Evolutionary conservation across 257 asterid species (phyloP), one percentile per base, ranked within the genome.

Genomic region (Solanum pimpinellifolium): DNA sequence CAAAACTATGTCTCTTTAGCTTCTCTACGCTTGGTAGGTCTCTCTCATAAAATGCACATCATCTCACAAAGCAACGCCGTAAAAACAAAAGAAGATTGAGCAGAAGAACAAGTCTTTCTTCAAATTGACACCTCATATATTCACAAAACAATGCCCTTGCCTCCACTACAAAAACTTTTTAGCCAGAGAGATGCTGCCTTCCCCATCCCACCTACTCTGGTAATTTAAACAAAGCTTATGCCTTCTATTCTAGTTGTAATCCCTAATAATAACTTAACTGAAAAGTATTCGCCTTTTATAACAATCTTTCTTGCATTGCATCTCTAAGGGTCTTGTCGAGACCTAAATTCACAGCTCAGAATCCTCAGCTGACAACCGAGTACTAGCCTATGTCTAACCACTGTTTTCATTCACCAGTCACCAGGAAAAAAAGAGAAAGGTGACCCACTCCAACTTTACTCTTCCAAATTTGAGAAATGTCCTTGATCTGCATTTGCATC

Each of bases 71-170:
- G 35, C 35, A 33, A 3, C 35, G 35, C 35, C 18, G 20, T 18
- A 49, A 16, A 78, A 49, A 9, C 29, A 78, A 8, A 44, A 25
- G n/a, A 14, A 77, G 14, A 77, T 25, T 44, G 65, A 78, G 33
- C 84, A 27, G 65, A 78, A 78, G 84, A 47, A 49, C 83, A 31
- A 56, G 66, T 62, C 80, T 83, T 89, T 47, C 87, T 87, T 89
- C 82, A 77, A 69, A 89, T 88, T 88, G 87, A 88, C 89, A 86
- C 86, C 95, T 91, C 92, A 66, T 85, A 83, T 87, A 93, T 94
- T 83, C 93, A 93, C 96, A 93, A 92, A 91, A 90, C 65, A 90
- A 89, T 92, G 87, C 85, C 93, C 91, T 89, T 91, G 81, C 91
- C 88, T 87, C 72, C 87, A 75, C 96, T 94, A 94, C 94, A 94